Evolutionary conservation across 768 basidiomycete genomes (phyloP).

Genomic region (Lentinula raphanica): DNA sequence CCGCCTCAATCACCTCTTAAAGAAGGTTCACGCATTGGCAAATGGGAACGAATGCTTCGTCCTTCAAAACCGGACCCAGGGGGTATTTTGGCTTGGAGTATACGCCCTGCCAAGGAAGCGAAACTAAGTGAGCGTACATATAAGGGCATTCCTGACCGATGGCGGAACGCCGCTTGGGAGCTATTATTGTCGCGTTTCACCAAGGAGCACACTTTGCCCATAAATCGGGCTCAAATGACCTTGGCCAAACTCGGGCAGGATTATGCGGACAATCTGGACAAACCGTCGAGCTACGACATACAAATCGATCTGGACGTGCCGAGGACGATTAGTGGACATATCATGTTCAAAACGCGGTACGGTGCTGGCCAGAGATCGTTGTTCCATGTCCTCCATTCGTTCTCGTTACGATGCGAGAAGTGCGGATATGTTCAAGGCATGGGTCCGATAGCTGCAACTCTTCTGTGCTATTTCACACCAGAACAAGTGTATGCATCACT

Average conservation of each 20-base stretch:
- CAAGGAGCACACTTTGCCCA: constrained; percentile 31
- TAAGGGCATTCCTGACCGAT: constrained; percentile 96
- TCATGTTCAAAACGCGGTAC: constrained; percentile 93
- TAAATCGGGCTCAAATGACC: constrained; percentile 19
- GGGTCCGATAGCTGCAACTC: constrained; percentile 94
- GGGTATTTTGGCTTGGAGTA: constrained; percentile 63
- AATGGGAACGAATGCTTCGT: constrained; percentile 91
- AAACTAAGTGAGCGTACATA: constrained; percentile 76
- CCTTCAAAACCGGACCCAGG: constrained; percentile 67
- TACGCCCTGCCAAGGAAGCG: constrained; percentile 57
- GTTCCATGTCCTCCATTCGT: constrained; percentile 91
- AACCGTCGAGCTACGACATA: constrained; percentile 84
- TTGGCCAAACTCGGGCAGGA: constrained; percentile 38
- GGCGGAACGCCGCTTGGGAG: constrained; percentile 92
- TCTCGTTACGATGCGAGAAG: constrained; percentile 75
- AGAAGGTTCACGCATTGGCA: constrained; percentile 74
- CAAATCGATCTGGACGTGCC: constrained; percentile 99
- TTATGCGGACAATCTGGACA: constrained; percentile 64
- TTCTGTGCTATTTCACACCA: constrained; percentile 90
- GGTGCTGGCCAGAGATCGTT: constrained; percentile 93
- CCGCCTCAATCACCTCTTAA: constrained; percentile 45
- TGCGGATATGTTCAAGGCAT: constrained; percentile 99
- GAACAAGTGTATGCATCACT: constrained; percentile 82
- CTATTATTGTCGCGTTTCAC: constrained; percentile 60
- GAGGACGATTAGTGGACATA: constrained; percentile 89